phyloP scores from a whole-genome alignment of 2,329 filamentous ascomycete genomes.

The Diaporthe sp. region DNA sequence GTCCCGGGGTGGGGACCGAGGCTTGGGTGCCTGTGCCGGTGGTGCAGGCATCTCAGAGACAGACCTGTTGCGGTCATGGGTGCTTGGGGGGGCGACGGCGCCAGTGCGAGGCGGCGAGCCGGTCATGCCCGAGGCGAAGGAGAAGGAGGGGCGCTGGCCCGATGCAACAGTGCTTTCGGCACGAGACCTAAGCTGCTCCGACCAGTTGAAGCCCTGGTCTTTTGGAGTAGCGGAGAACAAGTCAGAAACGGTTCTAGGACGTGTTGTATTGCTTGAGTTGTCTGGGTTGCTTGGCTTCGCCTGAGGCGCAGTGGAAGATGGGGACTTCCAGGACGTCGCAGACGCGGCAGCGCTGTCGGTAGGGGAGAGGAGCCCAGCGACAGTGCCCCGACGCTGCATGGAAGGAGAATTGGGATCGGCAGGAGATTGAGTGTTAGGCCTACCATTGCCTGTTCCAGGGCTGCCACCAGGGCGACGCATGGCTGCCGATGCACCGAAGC shows the following conservation, averaged over 20 bases:
- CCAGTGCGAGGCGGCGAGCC: slow-evolving; percentile 54
- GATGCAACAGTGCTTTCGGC: slow-evolving; percentile 80
- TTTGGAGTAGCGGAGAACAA: slow-evolving; percentile 65
- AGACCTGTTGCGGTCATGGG: slow-evolving; percentile 77
- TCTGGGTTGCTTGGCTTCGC: slow-evolving; percentile 64
- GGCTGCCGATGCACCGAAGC: slow-evolving; percentile 82
- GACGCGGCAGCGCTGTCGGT: slow-evolving; percentile 46
- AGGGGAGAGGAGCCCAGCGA: slow-evolving; percentile 42
- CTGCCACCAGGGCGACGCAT: slow-evolving; percentile 71
- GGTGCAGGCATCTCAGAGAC: slow-evolving; percentile 72
- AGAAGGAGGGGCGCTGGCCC: slow-evolving; percentile 67
- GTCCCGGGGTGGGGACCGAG: slow-evolving; percentile 49
- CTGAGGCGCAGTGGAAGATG: slow-evolving; percentile 33
- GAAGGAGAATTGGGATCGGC: slow-evolving; percentile 43
- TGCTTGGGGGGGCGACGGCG: slow-evolving; percentile 39
- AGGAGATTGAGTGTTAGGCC: slow-evolving; percentile 55
- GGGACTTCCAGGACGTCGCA: slow-evolving; percentile 42
- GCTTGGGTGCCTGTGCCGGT: slow-evolving; percentile 61
- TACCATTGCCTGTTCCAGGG: slow-evolving; percentile 69
- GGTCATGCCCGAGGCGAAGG: slow-evolving; percentile 59
- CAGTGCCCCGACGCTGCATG: slow-evolving; percentile 42
- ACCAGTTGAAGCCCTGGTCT: slow-evolving; percentile 98
- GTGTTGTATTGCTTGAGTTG: slow-evolving; percentile 70
- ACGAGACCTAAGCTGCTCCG: slow-evolving; percentile 91
- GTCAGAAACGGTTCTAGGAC: slow-evolving; percentile 73